A percentile compares a stretch with the other conserved stretches of the same genome.
phyloP scores from a whole-genome alignment of 2,329 filamentous ascomycete species.

The Periconia macrospinosa region DNA sequence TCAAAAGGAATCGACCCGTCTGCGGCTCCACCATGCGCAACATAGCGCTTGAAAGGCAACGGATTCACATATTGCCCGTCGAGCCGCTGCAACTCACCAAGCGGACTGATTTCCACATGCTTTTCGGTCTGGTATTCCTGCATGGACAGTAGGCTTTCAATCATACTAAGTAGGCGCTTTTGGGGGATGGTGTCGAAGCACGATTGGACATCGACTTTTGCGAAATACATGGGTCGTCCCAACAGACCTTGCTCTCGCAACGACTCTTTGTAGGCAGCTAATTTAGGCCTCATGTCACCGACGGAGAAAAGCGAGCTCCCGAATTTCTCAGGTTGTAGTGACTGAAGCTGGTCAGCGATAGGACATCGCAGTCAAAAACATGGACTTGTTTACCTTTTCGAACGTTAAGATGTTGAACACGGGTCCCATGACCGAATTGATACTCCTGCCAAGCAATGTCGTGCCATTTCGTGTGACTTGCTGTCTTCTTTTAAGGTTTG shows the following conservation, averaged over 20 bases:
- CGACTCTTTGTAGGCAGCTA: slow-evolving; percentile 68
- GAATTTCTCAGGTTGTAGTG: slow-evolving; percentile 57
- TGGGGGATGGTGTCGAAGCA: slow-evolving; percentile 98
- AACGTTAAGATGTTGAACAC: slow-evolving; percentile 76
- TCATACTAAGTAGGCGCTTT: slow-evolving; percentile 67
- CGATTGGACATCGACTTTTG: slow-evolving; percentile 86
- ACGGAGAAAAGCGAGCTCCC: slow-evolving; percentile 82
- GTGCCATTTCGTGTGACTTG: slow-evolving; percentile 57
- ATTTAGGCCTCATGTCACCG: slow-evolving; percentile 72
- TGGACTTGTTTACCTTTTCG: slow-evolving; percentile 64
- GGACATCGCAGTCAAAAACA: not conserved
- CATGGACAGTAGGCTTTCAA: slow-evolving; percentile 60
- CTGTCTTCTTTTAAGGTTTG: slow-evolving; percentile 74
- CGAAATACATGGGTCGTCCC: slow-evolving; percentile 70
- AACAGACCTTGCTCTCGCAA: slow-evolving; percentile 43
- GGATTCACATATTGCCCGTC: slow-evolving; percentile 31
- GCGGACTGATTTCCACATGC: slow-evolving; percentile 70
- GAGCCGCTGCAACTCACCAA: slow-evolving; percentile 37
- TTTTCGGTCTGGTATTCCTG: slow-evolving; percentile 70
- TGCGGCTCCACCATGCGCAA: slow-evolving; percentile 42
- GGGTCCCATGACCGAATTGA: slow-evolving; percentile 72
- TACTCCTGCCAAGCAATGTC: slow-evolving; percentile 62
- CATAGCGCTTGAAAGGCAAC: slow-evolving; percentile 42
- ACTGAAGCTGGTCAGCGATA: slow-evolving; percentile 22
- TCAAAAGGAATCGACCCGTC: slow-evolving; percentile 36